phyloP scores from a whole-genome alignment of 2,329 filamentous ascomycete genomes.

The Myriosclerotinia scirpicola region DNA sequence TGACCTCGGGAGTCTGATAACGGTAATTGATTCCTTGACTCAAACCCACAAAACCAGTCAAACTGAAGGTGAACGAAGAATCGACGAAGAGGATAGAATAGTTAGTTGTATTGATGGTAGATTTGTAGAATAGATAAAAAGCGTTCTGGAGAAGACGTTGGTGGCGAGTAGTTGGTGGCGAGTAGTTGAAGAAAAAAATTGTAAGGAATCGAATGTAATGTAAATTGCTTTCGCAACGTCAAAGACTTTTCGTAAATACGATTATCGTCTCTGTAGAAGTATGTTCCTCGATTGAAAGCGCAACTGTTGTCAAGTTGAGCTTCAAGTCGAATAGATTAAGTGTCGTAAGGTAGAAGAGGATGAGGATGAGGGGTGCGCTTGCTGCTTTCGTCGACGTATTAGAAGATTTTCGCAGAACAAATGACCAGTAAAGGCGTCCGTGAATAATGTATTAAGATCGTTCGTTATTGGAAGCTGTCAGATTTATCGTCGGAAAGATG shows the following conservation, averaged over 20 bases:
- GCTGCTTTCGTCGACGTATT: slow-evolving; percentile 43
- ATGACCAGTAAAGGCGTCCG: slow-evolving; percentile 65
- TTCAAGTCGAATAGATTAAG: slow-evolving; percentile 4
- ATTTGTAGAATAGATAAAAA: background rate
- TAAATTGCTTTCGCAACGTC: slow-evolving; percentile 12
- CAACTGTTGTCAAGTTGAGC: background rate
- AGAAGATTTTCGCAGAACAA: slow-evolving; percentile 38
- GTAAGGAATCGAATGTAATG: slow-evolving; percentile 1
- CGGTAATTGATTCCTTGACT: slow-evolving; percentile 3
- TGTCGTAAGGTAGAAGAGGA: background rate
- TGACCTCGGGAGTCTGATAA: slow-evolving; percentile 25
- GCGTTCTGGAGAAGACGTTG: background rate
- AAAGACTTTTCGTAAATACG: background rate
- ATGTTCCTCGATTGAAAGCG: background rate
- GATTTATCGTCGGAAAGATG: slow-evolving; percentile 41
- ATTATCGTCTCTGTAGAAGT: background rate
- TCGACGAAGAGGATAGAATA: slow-evolving; percentile 5
- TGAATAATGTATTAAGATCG: slow-evolving; percentile 39
- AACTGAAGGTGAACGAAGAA: background rate
- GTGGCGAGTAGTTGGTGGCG: background rate
- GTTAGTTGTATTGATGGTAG: background rate
- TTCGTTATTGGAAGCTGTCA: slow-evolving; percentile 40
- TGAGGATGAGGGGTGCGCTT: slow-evolving; percentile 4
- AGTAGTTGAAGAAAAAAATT: background rate
- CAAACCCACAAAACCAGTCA: background rate